Conservation (phyloP, 257 asterid genomes). For the Craterostigma plantagineum region DNA sequence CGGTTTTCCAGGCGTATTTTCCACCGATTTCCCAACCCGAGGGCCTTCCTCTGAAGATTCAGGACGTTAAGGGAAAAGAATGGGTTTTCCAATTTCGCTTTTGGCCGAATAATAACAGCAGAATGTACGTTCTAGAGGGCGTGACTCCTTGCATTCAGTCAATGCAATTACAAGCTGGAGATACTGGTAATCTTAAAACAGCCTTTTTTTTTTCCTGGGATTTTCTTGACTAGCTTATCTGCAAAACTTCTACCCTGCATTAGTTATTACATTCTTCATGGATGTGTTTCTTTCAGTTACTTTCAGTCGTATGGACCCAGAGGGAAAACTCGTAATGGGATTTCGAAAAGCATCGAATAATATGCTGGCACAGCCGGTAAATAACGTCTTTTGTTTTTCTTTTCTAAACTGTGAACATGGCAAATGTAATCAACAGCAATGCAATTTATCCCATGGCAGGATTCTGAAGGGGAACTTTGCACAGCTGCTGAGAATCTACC, state of each 20-base stretch:
- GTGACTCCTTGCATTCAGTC: conserved; percentile 96
- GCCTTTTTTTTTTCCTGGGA: neutral
- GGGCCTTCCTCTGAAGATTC: conserved; percentile 97
- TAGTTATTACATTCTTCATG: neutral
- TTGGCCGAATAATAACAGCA: conserved; percentile 95
- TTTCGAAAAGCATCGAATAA: conserved; percentile 67
- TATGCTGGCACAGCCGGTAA: conserved; percentile 38
- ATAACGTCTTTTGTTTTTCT: neutral
- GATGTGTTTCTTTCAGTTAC: conserved; percentile 33
- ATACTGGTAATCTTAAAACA: conserved; percentile 35
- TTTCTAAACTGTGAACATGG: no score
- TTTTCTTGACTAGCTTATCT: neutral
- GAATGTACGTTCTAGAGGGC: conserved; percentile 95
- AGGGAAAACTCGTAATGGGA: conserved; percentile 89
- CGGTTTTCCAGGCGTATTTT: conserved; percentile 63
- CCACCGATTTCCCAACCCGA: conserved; percentile 95
- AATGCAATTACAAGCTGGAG: conserved; percentile 97
- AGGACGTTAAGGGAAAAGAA: conserved; percentile 90
- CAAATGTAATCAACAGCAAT: no score
- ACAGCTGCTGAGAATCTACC: conserved; percentile 45
- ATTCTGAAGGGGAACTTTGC: conserved; percentile 40
- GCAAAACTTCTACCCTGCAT: neutral
- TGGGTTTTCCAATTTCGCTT: conserved; percentile 95
- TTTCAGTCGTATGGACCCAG: conserved; percentile 98
- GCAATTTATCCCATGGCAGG: conserved; percentile 28